Percentiles rank a stretch among this genome's conserved stretches.
These are phyloP conservation scores for Pythium brassicae DNA, from an alignment of 352 stramenopile species.

Conservation along the genomic window DNA sequence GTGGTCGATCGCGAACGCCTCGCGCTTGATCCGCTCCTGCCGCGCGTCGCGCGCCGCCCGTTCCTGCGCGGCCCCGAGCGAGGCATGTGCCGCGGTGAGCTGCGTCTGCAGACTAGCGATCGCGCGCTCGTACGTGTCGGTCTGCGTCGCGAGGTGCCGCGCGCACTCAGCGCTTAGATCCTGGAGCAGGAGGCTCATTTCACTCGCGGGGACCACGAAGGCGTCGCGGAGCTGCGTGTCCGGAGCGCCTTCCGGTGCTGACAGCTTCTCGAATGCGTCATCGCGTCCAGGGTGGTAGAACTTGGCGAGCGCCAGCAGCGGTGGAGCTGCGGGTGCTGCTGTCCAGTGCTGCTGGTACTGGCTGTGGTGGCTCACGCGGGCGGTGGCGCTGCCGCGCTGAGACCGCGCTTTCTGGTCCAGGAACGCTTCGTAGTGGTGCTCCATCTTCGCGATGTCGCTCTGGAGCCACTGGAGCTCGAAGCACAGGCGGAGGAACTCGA, in stretches of 20 bases:
- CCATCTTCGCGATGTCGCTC: slow-evolving; percentile 31
- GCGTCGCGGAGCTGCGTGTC: not conserved
- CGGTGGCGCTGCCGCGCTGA: not conserved
- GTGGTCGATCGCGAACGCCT: slow-evolving; percentile 38
- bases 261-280: not conserved
- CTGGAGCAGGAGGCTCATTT: slow-evolving; percentile 16
- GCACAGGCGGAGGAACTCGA: slow-evolving; percentile 29
- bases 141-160: slow-evolving; percentile 1
- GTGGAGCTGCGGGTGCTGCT: not conserved
- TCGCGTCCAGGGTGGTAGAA: slow-evolving; percentile 5
- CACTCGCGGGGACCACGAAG: slow-evolving; percentile 16
- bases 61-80: not conserved
- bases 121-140: not conserved
- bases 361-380: not conserved
- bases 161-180: slow-evolving; percentile 5
- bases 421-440: slow-evolving; percentile 39
- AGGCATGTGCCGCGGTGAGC: not conserved
- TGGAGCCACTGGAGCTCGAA: slow-evolving; percentile 45
- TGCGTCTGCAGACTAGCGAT: slow-evolving; percentile 1
- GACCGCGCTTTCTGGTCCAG: slow-evolving; percentile 30
- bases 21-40: slow-evolving; percentile 33
- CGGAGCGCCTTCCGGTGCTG: not conserved
- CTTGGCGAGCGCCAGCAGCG: slow-evolving; percentile 4
- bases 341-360: not conserved
- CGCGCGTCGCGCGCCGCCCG: slow-evolving; percentile 4